Evolutionary conservation across 2,329 filamentous ascomycete genomes (phyloP).

Genomic region (Calonectria hongkongensis): DNA sequence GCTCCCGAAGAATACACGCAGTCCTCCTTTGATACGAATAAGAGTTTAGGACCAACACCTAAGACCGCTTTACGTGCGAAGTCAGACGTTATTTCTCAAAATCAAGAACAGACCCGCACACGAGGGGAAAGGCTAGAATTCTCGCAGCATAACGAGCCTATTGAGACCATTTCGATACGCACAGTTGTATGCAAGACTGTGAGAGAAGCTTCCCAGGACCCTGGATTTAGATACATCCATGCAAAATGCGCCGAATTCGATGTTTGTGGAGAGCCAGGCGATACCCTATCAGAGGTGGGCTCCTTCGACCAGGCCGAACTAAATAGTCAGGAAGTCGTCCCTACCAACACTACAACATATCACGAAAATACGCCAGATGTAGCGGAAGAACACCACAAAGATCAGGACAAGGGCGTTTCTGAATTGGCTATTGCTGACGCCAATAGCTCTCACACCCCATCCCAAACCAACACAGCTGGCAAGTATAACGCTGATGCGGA

Average conservation of each 20-base stretch:
- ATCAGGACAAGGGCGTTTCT: not conserved
- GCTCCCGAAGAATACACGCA: not conserved
- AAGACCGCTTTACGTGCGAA: conserved; percentile 24
- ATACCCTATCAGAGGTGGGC: not conserved
- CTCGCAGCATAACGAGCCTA: not conserved
- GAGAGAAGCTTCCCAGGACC: conserved; percentile 6
- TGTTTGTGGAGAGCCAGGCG: not conserved
- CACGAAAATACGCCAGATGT: too few species aligned
- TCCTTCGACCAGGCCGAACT: not conserved
- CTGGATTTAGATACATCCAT: not conserved
- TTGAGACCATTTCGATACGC: conserved; percentile 10
- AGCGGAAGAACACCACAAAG: too few species aligned
- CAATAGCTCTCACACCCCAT: not conserved
- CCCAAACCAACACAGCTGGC: too few species aligned
- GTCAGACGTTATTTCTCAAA: conserved; percentile 25
- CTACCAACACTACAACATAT: too few species aligned
- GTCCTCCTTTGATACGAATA: not conserved
- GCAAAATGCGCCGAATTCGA: conserved; percentile 25
- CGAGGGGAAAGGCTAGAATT: not conserved
- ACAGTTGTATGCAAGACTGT: conserved; percentile 30
- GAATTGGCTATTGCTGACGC: too few species aligned
- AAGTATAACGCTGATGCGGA: not conserved
- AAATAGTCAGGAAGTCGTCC: not conserved
- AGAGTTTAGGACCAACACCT: not conserved
- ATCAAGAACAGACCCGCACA: not conserved